Conservation (phyloP, 2,329 filamentous ascomycete genomes). For the Botrytis medusae region DNA sequence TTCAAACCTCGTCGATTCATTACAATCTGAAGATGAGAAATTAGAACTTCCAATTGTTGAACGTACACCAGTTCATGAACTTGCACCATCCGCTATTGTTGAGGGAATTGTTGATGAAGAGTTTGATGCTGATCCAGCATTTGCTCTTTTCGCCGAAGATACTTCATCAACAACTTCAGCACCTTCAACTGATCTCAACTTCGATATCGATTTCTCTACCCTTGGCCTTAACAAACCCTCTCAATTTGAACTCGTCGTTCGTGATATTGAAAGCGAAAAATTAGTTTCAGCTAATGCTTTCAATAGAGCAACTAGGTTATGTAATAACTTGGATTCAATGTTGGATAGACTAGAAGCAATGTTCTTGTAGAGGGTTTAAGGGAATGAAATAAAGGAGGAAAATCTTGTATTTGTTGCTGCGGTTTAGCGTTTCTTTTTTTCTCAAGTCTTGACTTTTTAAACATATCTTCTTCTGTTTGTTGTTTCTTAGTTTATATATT, state of each 20-base stretch:
- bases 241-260: conserved; percentile 63
- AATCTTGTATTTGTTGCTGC: conserved; percentile 27
- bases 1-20: conserved; percentile 49
- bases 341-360: conserved; percentile 33
- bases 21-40: conserved; percentile 47
- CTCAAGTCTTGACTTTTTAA: not conserved
- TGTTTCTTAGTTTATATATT: not conserved
- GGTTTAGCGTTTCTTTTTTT: conserved; percentile 30
- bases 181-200: conserved; percentile 39
- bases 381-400: not conserved
- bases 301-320: conserved; percentile 31
- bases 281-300: conserved; percentile 30
- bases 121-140: conserved; percentile 62
- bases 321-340: conserved; percentile 34
- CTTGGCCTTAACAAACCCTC: conserved; percentile 64
- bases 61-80: conserved; percentile 37
- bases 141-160: conserved; percentile 55
- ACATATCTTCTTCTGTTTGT: not conserved
- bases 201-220: conserved; percentile 50
- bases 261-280: conserved; percentile 51
- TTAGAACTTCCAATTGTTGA: conserved; percentile 50
- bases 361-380: conserved; percentile 25
- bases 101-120: conserved; percentile 49
- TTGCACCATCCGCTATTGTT: conserved; percentile 26
- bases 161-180: conserved; percentile 33